Evolutionary conservation across 2,329 filamentous ascomycete genomes (phyloP).

Genomic region (Trichoderma sp.): DNA sequence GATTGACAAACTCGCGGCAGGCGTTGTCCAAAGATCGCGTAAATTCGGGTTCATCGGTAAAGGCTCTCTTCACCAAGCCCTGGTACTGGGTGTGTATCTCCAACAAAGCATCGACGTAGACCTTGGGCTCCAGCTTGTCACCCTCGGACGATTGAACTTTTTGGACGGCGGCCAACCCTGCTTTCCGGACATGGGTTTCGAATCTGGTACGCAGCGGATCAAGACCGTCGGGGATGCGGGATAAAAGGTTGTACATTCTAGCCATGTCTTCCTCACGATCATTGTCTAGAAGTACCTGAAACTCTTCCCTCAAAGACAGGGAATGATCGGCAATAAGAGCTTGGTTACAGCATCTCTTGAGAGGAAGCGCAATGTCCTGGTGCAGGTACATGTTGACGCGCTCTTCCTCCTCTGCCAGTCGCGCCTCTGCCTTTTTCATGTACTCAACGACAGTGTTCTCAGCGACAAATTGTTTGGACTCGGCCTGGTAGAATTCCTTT

Average conservation of each 20-base stretch:
- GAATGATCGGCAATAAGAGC: conserved; percentile 90
- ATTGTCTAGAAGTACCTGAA: conserved; percentile 89
- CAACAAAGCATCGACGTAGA: conserved; percentile 92
- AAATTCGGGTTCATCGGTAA: conserved; percentile 94
- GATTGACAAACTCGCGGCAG: conserved; percentile 96
- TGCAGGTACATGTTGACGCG: conserved; percentile 91
- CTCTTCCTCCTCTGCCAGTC: conserved; percentile 90
- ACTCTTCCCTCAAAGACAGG: conserved; percentile 85
- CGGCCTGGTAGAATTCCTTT: conserved; percentile 80
- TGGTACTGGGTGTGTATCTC: conserved; percentile 95
- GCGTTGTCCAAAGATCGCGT: conserved; percentile 95
- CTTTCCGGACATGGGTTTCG: conserved; percentile 89
- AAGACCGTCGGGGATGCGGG: conserved; percentile 85
- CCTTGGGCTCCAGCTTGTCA: conserved; percentile 90
- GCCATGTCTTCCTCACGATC: conserved; percentile 95
- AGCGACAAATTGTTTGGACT: conserved; percentile 91
- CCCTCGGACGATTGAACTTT: conserved; percentile 85
- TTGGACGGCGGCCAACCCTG: conserved; percentile 82
- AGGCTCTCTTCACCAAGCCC: conserved; percentile 85
- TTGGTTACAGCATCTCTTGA: conserved; percentile 86
- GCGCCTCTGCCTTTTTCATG: conserved; percentile 97
- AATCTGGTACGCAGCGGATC: conserved; percentile 86
- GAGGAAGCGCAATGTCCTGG: conserved; percentile 77
- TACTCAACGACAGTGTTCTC: conserved; percentile 99
- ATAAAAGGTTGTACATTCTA: conserved; percentile 91